Evolutionary conservation across 2,329 filamentous ascomycete species (phyloP).

Genomic region (Monosporascus ibericus): DNA sequence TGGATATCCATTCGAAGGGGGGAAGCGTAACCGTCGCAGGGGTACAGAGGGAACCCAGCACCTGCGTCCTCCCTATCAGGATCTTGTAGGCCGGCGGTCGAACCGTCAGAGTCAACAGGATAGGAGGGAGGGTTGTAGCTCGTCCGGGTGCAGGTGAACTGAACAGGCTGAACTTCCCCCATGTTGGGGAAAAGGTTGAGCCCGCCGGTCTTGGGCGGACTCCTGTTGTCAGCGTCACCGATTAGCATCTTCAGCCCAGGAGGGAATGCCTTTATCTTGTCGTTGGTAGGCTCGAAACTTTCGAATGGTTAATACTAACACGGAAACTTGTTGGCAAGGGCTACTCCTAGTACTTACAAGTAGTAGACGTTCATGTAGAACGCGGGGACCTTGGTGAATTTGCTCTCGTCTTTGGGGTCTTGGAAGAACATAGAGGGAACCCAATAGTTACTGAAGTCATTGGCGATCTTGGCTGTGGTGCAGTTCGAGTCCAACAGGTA

Average conservation of each 20-base stretch:
- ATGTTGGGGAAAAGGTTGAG: slow-evolving; percentile 45
- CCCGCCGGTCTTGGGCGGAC: slow-evolving; percentile 46
- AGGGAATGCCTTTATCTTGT: slow-evolving; percentile 65
- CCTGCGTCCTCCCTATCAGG: slow-evolving; percentile 49
- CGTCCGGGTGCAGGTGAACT: slow-evolving; percentile 55
- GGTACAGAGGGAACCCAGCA: slow-evolving; percentile 62
- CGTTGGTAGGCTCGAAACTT: slow-evolving; percentile 56
- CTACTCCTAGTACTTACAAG: slow-evolving; percentile 39
- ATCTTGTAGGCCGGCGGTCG: slow-evolving; percentile 48
- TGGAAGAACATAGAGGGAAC: slow-evolving; percentile 64
- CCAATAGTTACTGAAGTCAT: slow-evolving; percentile 74
- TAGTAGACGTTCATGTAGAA: slow-evolving; percentile 76
- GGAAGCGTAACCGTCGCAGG: slow-evolving; percentile 58
- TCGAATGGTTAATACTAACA: not conserved
- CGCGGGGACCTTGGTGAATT: slow-evolving; percentile 59
- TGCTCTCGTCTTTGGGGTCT: slow-evolving; percentile 50
- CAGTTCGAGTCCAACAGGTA: slow-evolving; percentile 57
- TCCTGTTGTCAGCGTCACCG: slow-evolving; percentile 54
- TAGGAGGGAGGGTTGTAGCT: slow-evolving; percentile 45
- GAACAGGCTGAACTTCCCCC: slow-evolving; percentile 46
- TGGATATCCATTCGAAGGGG: slow-evolving; percentile 61
- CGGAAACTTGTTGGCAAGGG: not conserved
- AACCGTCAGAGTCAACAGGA: slow-evolving; percentile 48
- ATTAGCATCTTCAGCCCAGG: slow-evolving; percentile 64
- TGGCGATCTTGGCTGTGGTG: slow-evolving; percentile 62